Base-by-base conservation (phyloP, 305 asterid species). In the Petunia hybrid region DNA sequence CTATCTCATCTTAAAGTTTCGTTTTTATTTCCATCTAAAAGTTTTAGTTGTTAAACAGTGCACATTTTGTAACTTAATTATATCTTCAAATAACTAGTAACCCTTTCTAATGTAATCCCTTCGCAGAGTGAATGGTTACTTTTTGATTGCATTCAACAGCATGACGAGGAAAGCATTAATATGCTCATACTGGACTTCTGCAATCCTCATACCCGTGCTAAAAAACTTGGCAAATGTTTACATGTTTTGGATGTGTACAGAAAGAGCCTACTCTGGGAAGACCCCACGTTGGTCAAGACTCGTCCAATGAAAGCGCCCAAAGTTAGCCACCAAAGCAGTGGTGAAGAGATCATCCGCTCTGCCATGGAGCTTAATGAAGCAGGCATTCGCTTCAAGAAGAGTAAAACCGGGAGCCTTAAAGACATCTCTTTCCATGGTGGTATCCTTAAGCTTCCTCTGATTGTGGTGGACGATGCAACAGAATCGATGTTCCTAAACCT, bases 321-420 rank as follows among this genome's bases (percentile, higher is more conserved):
- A 66, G 3, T 66, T 48, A 67, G 14, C 56, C 61, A 65, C 80
- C 82, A 35, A 3, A 78, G 84, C 35, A 16, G 10, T 51, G 65
- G 22, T 5, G 85, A 81, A 8, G 91, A 85, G 38, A 85, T 85
- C 40, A 80, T 89, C 62, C 89, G 87, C 0, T 89, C 92, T 0
- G 92, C 94, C 42, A 81, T 84, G 4, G 90, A 90, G 83, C 91
- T 91, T 0, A 64, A 80, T 66, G 92, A 90, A 66, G 92, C 95
- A 1, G 94, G 94, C 1, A 89, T 91, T 42, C 61, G 62, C 1
- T 78, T 91, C 16, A 70, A 77, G 57, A 74, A 77, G 31, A 89
- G 84, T 84, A 48, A 10, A 9, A 82, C 85, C 0, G 41, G 80
- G 38, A 84, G 89, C 89, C 89, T 90, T 3, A 86, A 40, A 14